phyloP scores from a whole-genome alignment of 2,329 filamentous ascomycete species.

The Fusarium beomiforme region DNA sequence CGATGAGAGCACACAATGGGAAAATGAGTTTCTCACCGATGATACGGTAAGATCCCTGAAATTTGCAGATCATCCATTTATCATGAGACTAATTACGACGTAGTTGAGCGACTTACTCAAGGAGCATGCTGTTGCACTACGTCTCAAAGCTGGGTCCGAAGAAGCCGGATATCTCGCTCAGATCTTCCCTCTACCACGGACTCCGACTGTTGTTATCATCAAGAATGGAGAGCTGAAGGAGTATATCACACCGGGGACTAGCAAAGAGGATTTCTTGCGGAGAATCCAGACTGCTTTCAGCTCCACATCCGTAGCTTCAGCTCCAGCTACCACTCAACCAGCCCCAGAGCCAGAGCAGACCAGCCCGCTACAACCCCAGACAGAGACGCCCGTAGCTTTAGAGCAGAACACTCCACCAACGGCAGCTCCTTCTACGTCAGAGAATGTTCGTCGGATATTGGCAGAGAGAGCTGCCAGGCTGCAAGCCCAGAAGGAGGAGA shows the following conservation, averaged over 20 bases:
- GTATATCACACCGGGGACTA: conserved; percentile 73
- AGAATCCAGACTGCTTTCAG: conserved; percentile 50
- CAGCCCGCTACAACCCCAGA: conserved; percentile 28
- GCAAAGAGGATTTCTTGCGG: conserved; percentile 72
- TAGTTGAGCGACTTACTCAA: conserved; percentile 67
- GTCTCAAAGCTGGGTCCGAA: conserved; percentile 76
- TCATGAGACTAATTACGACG: conserved; percentile 22
- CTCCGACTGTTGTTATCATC: conserved; percentile 84
- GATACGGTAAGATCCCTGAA: conserved; percentile 56
- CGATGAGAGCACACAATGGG: conserved; percentile 77
- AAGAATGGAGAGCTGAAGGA: conserved; percentile 81
- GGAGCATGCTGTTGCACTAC: conserved; percentile 73
- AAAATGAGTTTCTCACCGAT: conserved; percentile 72
- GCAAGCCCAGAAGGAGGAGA: conserved; percentile 54
- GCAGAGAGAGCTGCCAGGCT: conserved; percentile 61
- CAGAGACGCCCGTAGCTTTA: conserved; percentile 28
- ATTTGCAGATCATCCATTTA: not conserved
- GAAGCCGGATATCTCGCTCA: conserved; percentile 85
- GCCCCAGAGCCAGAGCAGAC: conserved; percentile 26
- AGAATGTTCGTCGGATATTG: conserved; percentile 53
- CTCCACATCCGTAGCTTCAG: conserved; percentile 27
- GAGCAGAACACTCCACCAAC: conserved; percentile 34
- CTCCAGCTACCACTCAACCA: not conserved
- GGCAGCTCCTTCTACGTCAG: conserved; percentile 42
- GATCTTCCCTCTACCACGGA: conserved; percentile 81